phyloP scores from a whole-genome alignment of 352 stramenopile genomes.

The Globisporangium polare region DNA sequence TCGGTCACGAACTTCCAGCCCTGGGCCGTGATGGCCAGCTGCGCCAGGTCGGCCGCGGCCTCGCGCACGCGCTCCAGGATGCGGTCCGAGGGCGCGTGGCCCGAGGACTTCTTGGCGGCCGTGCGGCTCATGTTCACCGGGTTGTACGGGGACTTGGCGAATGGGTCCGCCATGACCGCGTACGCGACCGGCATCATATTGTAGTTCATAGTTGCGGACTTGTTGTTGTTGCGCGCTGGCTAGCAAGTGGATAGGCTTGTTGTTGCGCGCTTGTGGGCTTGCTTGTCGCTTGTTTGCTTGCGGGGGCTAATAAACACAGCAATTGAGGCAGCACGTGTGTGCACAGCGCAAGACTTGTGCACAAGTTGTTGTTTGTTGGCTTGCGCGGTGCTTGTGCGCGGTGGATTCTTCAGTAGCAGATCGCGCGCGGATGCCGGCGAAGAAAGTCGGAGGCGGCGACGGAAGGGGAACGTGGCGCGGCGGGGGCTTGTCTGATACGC shows the following conservation, averaged over 20 bases:
- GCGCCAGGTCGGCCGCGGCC: slow-evolving; percentile 48
- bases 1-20: slow-evolving; percentile 52
- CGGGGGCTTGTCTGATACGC: not conserved
- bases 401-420: slow-evolving; percentile 4
- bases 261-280: not conserved
- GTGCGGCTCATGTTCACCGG: slow-evolving; percentile 47
- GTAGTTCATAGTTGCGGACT: slow-evolving; percentile 4
- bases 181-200: slow-evolving; percentile 12
- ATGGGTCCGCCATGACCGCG: slow-evolving; percentile 19
- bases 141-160: slow-evolving; percentile 39
- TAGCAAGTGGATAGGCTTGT: too few relatives aligned
- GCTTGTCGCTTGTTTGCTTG: too few relatives aligned
- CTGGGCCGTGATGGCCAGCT: slow-evolving; percentile 34
- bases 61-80: slow-evolving; percentile 64
- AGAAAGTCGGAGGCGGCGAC: slow-evolving; percentile 2
- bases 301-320: too few relatives aligned
- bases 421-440: not conserved
- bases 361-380: not conserved
- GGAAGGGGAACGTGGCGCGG: not conserved
- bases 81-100: slow-evolving; percentile 47
- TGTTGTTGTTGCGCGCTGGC: not conserved
- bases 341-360: not conserved
- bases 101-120: slow-evolving; percentile 40
- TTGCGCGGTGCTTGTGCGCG: not conserved
- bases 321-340: not conserved